These are phyloP conservation scores for Ogataea nitratoaversa DNA, from an alignment of 805 yeast genomes.

Conservation along the genomic window DNA sequence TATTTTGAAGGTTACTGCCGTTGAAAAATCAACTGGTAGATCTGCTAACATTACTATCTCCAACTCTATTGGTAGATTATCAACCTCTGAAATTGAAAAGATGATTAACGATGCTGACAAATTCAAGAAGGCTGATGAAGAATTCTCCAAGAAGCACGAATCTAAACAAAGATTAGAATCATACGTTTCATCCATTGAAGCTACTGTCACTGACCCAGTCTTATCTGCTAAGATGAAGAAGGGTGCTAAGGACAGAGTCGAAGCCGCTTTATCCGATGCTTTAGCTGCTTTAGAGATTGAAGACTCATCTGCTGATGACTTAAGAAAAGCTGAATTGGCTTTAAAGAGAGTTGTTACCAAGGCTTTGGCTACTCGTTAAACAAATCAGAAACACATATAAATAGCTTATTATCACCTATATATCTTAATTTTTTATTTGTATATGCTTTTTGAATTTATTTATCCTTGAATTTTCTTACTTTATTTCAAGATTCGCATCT, in stretches of 20 bases:
- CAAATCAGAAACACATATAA: conserved; percentile 6
- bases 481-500: conserved; percentile 13
- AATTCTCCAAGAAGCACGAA: conserved; percentile 98
- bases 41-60: conserved; percentile 98
- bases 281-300: conserved; percentile 95
- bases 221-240: conserved; percentile 96
- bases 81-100: conserved; percentile 95
- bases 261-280: conserved; percentile 97
- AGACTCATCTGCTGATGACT: conserved; percentile 94
- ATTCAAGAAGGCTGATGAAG: conserved; percentile 98
- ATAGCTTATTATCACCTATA: conserved; percentile 5
- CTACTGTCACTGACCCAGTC: conserved; percentile 97
- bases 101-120: conserved; percentile 98
- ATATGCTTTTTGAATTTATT: conserved; percentile 9
- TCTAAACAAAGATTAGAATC: conserved; percentile 99
- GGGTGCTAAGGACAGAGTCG: conserved; percentile 95
- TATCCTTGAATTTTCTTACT: conserved; percentile 8
- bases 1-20: conserved; percentile 98
- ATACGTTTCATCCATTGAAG: conserved; percentile 92
- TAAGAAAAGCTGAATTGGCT: conserved; percentile 98
- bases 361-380: conserved; percentile 97
- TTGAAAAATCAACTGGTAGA: conserved; percentile 98
- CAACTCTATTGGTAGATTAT: conserved; percentile 97
- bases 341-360: conserved; percentile 99
- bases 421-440: conserved; percentile 10